A percentile compares a stretch with the other conserved stretches of the same genome.
These are phyloP conservation scores for Debaryomycetaceae sp. DNA, from an alignment of 1,139 yeast species.

Conservation along the genomic window DNA sequence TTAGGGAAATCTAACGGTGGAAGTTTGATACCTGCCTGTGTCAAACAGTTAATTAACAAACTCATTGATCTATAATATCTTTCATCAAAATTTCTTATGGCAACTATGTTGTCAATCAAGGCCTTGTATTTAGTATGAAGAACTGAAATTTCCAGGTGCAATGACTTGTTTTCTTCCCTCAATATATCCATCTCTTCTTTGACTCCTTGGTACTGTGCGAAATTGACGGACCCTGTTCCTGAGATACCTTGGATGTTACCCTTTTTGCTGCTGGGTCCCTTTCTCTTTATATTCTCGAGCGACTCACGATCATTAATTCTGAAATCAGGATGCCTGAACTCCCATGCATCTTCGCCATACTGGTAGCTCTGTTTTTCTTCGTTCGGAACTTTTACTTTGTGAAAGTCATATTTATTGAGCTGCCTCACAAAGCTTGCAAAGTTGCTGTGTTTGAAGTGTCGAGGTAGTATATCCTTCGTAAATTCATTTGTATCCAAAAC, in stretches of 20 bases:
- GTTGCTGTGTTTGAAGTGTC: constrained; percentile 89
- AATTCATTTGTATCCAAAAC: constrained; percentile 88
- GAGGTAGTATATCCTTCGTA: constrained; percentile 79
- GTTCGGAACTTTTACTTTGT: constrained; percentile 70
- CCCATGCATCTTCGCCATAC: constrained; percentile 89
- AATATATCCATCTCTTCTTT: constrained; percentile 44
- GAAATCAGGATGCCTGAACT: constrained; percentile 89
- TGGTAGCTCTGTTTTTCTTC: constrained; percentile 50
- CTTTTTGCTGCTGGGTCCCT: constrained; percentile 63
- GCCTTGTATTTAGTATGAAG: constrained; percentile 60
- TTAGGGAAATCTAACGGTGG: constrained; percentile 60
- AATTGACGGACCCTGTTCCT: constrained; percentile 6
- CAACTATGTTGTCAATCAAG: constrained; percentile 56
- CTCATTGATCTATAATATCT: constrained; percentile 51
- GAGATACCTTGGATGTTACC: constrained; percentile 6
- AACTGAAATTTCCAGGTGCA: constrained; percentile 42
- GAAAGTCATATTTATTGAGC: constrained; percentile 93
- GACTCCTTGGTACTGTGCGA: constrained; percentile 16
- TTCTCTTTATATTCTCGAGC: constrained; percentile 75
- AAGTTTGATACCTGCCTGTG: constrained; percentile 61
- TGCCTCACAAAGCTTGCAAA: constrained; percentile 95
- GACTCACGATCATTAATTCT: constrained; percentile 65
- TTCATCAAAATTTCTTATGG: constrained; percentile 55
- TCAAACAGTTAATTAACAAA: constrained; percentile 44
- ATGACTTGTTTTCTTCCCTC: constrained; percentile 36